phyloP scores from a whole-genome alignment of 768 basidiomycete species.

The Tricholoma flavovirens region DNA sequence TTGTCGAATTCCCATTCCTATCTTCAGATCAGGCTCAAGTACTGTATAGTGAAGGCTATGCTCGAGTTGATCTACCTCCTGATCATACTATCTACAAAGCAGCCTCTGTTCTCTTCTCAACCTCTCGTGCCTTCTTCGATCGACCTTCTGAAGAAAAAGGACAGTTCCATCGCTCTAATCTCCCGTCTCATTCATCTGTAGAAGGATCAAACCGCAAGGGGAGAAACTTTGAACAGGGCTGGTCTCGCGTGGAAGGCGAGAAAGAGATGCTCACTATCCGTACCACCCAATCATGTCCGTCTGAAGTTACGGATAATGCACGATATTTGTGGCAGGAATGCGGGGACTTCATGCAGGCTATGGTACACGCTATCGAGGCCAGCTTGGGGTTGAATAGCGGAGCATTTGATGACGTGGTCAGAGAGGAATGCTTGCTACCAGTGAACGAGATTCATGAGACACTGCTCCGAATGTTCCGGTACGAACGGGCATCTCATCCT shows the following conservation, averaged over 20 bases:
- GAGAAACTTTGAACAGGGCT: background rate
- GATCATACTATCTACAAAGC: background rate
- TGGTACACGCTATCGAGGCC: background rate
- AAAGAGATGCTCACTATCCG: background rate
- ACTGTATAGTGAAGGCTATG: background rate
- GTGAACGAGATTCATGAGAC: background rate
- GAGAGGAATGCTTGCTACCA: background rate
- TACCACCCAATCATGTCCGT: background rate
- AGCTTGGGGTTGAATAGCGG: background rate
- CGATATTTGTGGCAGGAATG: background rate
- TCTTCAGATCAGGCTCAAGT: background rate
- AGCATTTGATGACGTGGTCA: background rate
- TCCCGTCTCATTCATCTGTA: background rate
- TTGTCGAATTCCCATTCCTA: background rate
- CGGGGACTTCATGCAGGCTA: background rate
- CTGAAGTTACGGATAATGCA: background rate
- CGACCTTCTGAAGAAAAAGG: background rate
- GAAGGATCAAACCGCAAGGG: background rate
- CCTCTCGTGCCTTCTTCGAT: background rate
- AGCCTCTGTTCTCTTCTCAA: background rate
- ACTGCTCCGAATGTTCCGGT: background rate
- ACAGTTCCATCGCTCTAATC: background rate
- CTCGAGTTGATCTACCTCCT: background rate
- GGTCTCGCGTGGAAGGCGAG: background rate
- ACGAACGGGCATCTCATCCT: background rate